These are phyloP conservation scores for Eragrostis tef DNA, from an alignment of 202 grass and related monocot species.

Conservation along the genomic window DNA sequence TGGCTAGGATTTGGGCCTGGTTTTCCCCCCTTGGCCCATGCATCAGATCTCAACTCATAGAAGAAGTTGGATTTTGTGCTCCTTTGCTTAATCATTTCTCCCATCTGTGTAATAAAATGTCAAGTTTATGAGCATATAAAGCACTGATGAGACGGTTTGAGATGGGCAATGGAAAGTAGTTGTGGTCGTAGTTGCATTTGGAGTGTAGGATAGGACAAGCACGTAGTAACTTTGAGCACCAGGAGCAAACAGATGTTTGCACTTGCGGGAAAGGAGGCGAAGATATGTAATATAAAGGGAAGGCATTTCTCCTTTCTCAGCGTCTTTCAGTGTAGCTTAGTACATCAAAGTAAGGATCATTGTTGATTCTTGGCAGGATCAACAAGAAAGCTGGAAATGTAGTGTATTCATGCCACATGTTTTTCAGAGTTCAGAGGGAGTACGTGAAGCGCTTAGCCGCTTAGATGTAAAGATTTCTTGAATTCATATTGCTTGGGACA, in stretches of 20 bases:
- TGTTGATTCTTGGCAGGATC: slow-evolving; percentile 6
- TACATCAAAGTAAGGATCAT: slow-evolving; percentile 30
- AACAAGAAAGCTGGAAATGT: slow-evolving; percentile 4
- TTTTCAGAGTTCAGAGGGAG: neutral
- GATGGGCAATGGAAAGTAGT: neutral
- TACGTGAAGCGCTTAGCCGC: neutral
- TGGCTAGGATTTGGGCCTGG: neutral
- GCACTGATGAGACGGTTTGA: neutral
- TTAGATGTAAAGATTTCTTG: neutral
- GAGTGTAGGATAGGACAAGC: neutral
- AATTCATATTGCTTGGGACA: neutral
- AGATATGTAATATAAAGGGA: slow-evolving; percentile 17
- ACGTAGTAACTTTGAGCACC: slow-evolving; percentile 5
- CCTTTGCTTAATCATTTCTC: neutral
- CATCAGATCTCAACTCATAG: slow-evolving; percentile 21
- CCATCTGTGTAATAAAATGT: neutral
- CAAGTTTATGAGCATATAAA: neutral
- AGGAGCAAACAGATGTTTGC: neutral
- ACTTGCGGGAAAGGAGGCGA: slow-evolving; percentile 1
- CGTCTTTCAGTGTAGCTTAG: neutral
- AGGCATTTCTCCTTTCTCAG: neutral
- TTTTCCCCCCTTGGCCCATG: neutral
- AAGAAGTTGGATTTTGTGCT: neutral
- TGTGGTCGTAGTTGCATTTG: neutral
- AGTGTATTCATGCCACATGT: neutral